phyloP scores from a whole-genome alignment of 768 basidiomycete genomes.

The Tulasnella sp. region DNA sequence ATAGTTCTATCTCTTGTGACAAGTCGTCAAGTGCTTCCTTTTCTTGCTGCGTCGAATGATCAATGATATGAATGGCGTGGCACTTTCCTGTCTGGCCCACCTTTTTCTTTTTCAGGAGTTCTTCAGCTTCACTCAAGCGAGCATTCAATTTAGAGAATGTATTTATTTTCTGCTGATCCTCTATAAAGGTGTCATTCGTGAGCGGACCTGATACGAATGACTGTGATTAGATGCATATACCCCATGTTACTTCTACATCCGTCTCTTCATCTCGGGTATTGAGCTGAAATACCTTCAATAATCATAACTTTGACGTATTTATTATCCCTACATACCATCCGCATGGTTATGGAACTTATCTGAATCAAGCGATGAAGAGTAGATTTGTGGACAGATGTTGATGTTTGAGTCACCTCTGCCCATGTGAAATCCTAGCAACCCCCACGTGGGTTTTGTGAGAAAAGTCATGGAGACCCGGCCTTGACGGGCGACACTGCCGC shows the following conservation, averaged over 20 bases:
- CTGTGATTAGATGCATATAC: slow-evolving; percentile 30
- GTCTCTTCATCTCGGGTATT: slow-evolving; percentile 64
- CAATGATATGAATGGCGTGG: slow-evolving; percentile 3
- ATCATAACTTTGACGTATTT: background rate
- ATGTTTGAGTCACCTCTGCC: too few relatives aligned
- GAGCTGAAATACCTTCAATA: slow-evolving; percentile 21
- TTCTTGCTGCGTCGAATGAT: slow-evolving; percentile 51
- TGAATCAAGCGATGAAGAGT: background rate
- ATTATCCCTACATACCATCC: slow-evolving; percentile 35
- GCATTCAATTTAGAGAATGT: slow-evolving; percentile 84
- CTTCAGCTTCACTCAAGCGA: slow-evolving; percentile 56
- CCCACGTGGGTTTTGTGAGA: too few relatives aligned
- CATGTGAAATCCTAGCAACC: too few relatives aligned
- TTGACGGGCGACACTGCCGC: too few relatives aligned
- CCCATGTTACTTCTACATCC: slow-evolving; percentile 72
- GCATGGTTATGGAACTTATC: slow-evolving; percentile 26
- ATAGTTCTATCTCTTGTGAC: slow-evolving; percentile 72
- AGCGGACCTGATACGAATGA: background rate
- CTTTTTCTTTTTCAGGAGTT: slow-evolving; percentile 58
- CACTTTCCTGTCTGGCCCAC: slow-evolving; percentile 29
- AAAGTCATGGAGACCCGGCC: too few relatives aligned
- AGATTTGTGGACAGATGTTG: too few relatives aligned
- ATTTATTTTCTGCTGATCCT: slow-evolving; percentile 84
- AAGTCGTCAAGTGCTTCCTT: slow-evolving; percentile 91
- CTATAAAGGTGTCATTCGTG: slow-evolving; percentile 29